Conservation (phyloP, 2,329 filamentous ascomycete species). For the Aspergillus intermedius region DNA sequence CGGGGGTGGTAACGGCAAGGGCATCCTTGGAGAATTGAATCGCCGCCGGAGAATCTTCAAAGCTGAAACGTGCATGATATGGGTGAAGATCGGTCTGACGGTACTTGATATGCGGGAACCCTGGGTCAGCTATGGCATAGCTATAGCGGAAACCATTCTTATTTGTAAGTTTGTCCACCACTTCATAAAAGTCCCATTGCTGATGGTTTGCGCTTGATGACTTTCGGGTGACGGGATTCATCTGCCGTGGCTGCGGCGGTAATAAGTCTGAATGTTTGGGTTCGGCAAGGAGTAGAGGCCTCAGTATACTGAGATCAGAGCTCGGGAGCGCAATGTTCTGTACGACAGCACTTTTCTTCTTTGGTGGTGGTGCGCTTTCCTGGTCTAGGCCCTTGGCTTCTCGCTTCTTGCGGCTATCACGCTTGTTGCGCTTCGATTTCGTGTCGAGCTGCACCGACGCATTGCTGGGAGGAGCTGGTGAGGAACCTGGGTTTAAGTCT, state of each 20-base stretch:
- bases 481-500: conserved; percentile 27
- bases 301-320: conserved; percentile 33
- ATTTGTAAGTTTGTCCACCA: conserved; percentile 52
- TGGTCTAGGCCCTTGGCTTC: conserved; percentile 37
- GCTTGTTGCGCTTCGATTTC: conserved; percentile 36
- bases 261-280: conserved; percentile 31
- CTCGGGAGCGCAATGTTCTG: conserved; percentile 30
- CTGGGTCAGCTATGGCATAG: conserved; percentile 82
- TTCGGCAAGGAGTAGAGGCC: conserved; percentile 35
- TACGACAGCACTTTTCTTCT: conserved; percentile 27
- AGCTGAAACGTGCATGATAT: conserved; percentile 77
- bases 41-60: conserved; percentile 81
- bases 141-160: conserved; percentile 76
- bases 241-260: conserved; percentile 34
- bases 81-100: conserved; percentile 81
- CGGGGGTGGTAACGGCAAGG: conserved; percentile 76
- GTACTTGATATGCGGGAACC: conserved; percentile 84
- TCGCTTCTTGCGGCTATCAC: conserved; percentile 39
- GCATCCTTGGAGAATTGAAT: conserved; percentile 75
- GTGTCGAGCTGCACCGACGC: conserved; percentile 24
- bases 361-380: conserved; percentile 31
- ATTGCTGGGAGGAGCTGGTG: conserved; percentile 26
- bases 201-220: conserved; percentile 28
- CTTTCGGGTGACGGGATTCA: conserved; percentile 32
- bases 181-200: conserved; percentile 38